A percentile compares a stretch with the other conserved stretches of the same genome.
These are phyloP conservation scores for Hortaea sp. DNA, from an alignment of 2,329 filamentous ascomycete species.

Conservation along the genomic window DNA sequence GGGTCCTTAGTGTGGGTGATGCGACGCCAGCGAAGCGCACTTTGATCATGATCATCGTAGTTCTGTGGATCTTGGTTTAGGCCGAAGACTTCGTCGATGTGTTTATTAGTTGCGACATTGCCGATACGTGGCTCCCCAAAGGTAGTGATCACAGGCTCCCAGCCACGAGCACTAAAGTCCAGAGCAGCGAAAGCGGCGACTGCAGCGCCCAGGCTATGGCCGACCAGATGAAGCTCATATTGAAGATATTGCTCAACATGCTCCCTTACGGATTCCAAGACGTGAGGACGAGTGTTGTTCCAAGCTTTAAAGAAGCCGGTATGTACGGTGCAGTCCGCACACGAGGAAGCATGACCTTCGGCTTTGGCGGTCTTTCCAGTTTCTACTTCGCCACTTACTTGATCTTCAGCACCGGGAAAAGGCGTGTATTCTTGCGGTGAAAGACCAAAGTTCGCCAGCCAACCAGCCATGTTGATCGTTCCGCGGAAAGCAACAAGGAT, in stretches of 20 bases:
- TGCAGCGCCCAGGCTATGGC: slow-evolving; percentile 86
- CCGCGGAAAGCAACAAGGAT: slow-evolving; percentile 87
- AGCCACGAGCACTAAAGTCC: slow-evolving; percentile 69
- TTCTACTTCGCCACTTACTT: background rate
- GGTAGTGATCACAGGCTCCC: slow-evolving; percentile 70
- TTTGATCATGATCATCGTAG: slow-evolving; percentile 13
- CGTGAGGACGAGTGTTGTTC: slow-evolving; percentile 58
- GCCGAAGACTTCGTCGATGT: slow-evolving; percentile 37
- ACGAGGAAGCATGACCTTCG: slow-evolving; percentile 41
- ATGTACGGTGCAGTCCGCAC: slow-evolving; percentile 84
- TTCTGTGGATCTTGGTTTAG: background rate
- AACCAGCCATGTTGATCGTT: slow-evolving; percentile 88
- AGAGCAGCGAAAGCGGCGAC: slow-evolving; percentile 79
- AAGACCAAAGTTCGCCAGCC: slow-evolving; percentile 79
- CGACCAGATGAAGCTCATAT: slow-evolving; percentile 68
- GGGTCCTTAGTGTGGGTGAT: slow-evolving; percentile 83
- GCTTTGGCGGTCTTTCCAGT: background rate
- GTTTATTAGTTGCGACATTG: slow-evolving; percentile 42
- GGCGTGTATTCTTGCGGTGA: slow-evolving; percentile 84
- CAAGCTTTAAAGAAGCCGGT: slow-evolving; percentile 84
- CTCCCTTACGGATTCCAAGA: slow-evolving; percentile 57
- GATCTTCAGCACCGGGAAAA: slow-evolving; percentile 50
- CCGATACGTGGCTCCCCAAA: slow-evolving; percentile 75
- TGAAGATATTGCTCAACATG: slow-evolving; percentile 53
- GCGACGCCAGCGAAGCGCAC: slow-evolving; percentile 49